phyloP scores from a whole-genome alignment of 108 stramenopile genomes.

The Cyclostephanos tholiformis region DNA sequence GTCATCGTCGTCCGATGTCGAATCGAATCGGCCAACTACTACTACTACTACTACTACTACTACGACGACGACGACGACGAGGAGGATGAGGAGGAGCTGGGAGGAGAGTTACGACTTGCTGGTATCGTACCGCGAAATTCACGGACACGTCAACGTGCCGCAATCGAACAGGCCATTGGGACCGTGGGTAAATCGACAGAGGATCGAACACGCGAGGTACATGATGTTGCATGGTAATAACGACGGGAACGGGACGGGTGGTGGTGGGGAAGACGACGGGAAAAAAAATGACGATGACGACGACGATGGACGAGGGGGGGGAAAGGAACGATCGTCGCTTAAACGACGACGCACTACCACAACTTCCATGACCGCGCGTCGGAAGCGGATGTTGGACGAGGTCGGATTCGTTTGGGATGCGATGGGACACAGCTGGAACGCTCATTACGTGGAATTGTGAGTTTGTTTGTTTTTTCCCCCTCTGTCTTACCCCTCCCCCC shows the following conservation, averaged over 20 bases:
- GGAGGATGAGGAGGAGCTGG: constrained; percentile 29
- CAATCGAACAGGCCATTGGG: constrained; percentile 44
- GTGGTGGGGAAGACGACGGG: too few relatives aligned
- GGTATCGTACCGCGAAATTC: constrained; percentile 19
- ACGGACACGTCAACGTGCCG: constrained; percentile 34
- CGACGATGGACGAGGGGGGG: too few relatives aligned
- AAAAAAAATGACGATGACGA: constrained; percentile 1
- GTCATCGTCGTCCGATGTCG: too few relatives aligned
- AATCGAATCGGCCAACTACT: too few relatives aligned
- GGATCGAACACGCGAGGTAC: constrained; percentile 41
- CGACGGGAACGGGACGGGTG: constrained; percentile 7
- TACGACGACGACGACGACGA: neutral
- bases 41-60: too few relatives aligned
- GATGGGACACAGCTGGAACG: constrained; percentile 40
- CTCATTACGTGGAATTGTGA: constrained; percentile 31
- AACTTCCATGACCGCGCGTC: constrained; percentile 38
- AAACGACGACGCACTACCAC: neutral
- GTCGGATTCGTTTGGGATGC: constrained; percentile 49
- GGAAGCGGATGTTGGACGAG: constrained; percentile 30
- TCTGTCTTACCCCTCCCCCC: neutral
- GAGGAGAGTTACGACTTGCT: constrained; percentile 35
- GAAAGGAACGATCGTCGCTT: neutral
- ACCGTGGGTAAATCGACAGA: constrained; percentile 34
- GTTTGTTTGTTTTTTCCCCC: neutral
- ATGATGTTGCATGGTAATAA: neutral